Percentiles rank a stretch among this genome's conserved stretches.
Evolutionary conservation across 2,329 filamentous ascomycete genomes (phyloP).

Genomic region (Verticillium nubilum): DNA sequence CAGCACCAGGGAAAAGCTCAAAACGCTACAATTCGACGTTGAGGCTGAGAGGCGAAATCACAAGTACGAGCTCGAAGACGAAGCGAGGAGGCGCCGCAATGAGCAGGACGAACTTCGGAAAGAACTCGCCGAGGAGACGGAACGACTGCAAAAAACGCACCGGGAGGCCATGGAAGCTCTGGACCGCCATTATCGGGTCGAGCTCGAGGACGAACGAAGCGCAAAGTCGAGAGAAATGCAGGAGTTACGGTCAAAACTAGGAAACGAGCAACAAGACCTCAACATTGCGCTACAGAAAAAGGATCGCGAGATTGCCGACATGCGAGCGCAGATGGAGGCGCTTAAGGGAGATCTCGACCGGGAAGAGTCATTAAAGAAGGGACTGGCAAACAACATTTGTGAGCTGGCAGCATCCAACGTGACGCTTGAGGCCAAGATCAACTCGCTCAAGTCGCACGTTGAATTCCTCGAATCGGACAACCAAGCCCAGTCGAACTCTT

Average conservation of each 20-base stretch:
- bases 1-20: slow-evolving; percentile 27
- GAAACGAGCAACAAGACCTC: slow-evolving; percentile 46
- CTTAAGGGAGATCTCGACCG: slow-evolving; percentile 48
- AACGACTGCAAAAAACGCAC: slow-evolving; percentile 55
- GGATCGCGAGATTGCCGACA: slow-evolving; percentile 47
- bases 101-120: slow-evolving; percentile 50
- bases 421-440: slow-evolving; percentile 68
- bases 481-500: slow-evolving; percentile 82
- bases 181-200: slow-evolving; percentile 55
- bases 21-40: slow-evolving; percentile 30
- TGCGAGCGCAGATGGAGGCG: slow-evolving; percentile 38
- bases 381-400: slow-evolving; percentile 45
- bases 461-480: slow-evolving; percentile 86
- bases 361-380: slow-evolving; percentile 58
- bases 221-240: slow-evolving; percentile 57
- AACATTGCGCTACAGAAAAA: slow-evolving; percentile 42
- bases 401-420: slow-evolving; percentile 57
- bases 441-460: slow-evolving; percentile 73
- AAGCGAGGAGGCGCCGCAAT: slow-evolving; percentile 46
- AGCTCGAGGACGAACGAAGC: slow-evolving; percentile 60
- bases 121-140: slow-evolving; percentile 47
- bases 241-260: slow-evolving; percentile 51
- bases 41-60: slow-evolving; percentile 39
- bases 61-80: slow-evolving; percentile 49
- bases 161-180: slow-evolving; percentile 63